phyloP scores from a whole-genome alignment of 2,329 filamentous ascomycete species.

The Diaporthe helianthi region DNA sequence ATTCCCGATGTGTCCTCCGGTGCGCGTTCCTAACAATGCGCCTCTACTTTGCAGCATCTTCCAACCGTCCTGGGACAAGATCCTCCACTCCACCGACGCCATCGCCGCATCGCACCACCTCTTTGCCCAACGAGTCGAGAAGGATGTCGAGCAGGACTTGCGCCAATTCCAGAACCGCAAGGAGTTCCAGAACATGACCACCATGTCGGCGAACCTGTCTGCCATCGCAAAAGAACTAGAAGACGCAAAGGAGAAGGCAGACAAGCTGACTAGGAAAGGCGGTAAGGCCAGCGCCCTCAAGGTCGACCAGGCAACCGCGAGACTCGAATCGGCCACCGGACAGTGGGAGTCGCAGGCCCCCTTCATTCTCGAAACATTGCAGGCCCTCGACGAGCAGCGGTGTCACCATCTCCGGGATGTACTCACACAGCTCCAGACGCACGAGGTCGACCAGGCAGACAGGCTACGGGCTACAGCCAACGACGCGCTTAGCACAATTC shows the following conservation, averaged over 20 bases:
- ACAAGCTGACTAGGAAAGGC: conserved; percentile 83
- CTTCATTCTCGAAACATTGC: conserved; percentile 91
- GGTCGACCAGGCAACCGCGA: conserved; percentile 74
- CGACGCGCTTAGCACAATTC: conserved; percentile 78
- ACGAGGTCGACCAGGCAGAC: conserved; percentile 88
- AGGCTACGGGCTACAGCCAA: conserved; percentile 77
- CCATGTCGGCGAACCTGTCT: conserved; percentile 81
- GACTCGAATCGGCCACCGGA: conserved; percentile 77
- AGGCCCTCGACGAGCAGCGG: conserved; percentile 87
- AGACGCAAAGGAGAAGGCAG: conserved; percentile 81
- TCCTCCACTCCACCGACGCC: conserved; percentile 79
- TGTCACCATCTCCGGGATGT: conserved; percentile 90
- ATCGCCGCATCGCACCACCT: conserved; percentile 84
- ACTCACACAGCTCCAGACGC: conserved; percentile 90
- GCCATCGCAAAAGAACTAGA: conserved; percentile 85
- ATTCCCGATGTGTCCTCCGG: neutral
- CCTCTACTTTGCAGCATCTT: conserved; percentile 71
- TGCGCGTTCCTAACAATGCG: conserved; percentile 9
- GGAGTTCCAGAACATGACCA: conserved; percentile 82
- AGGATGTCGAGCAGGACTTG: conserved; percentile 85
- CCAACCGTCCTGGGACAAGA: conserved; percentile 86
- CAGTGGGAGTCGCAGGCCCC: conserved; percentile 96
- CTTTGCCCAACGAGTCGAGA: conserved; percentile 82
- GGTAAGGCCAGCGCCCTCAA: conserved; percentile 78
- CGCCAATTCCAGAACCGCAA: conserved; percentile 76